Evolutionary conservation across 805 yeast genomes (phyloP), one percentile per base, ranked within the genome.

Genomic region (Saccharomycopsis lassenensis): DNA sequence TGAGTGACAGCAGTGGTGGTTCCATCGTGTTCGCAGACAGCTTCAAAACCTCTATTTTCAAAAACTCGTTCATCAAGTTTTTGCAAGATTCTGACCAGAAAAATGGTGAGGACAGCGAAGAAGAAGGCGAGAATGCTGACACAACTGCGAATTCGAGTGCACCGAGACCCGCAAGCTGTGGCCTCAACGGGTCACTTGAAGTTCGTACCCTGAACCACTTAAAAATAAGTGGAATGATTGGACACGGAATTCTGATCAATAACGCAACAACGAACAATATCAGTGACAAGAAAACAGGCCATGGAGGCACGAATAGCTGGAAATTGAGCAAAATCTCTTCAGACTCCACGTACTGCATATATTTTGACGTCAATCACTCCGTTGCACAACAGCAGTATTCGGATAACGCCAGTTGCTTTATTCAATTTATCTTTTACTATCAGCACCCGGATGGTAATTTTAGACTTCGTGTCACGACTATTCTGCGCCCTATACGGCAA

Each of bases 401-500:
- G 19, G 11, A 6, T 24, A 4, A 29, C 37, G 12, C n/a, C n/a
- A n/a, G n/a, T n/a, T n/a, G n/a, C n/a, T 69, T 63, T 49, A 72
- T 83, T 36, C 99, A 91, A 61, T 89, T 79, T 61, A 71, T 85
- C 47, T 91, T 96, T 16, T 79, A 77, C 50, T 91, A 91, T 61
- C 94, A 91, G 63, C 97, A 91, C 61, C 71, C 95, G n/a, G 77
- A 87, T 20, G 98, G 98, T 40, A 71, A 89, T 8, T 80, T 73
- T 53, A 72, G 96, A 52, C 64, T 84, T 41, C 74, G 96, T 49
- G 96, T 91, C 24, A 89, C 98, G 16, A 91, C 97, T 1, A 67
- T 91, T 20, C 65, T 67, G 11, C 26, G 45, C 18, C 46, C 46
- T 14, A 37, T 36, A 24, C 33, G 21, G 18, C 33, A 37, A 21